Base-by-base conservation (phyloP, 371 early-diverging fungal species). In the Mucor indicus region DNA sequence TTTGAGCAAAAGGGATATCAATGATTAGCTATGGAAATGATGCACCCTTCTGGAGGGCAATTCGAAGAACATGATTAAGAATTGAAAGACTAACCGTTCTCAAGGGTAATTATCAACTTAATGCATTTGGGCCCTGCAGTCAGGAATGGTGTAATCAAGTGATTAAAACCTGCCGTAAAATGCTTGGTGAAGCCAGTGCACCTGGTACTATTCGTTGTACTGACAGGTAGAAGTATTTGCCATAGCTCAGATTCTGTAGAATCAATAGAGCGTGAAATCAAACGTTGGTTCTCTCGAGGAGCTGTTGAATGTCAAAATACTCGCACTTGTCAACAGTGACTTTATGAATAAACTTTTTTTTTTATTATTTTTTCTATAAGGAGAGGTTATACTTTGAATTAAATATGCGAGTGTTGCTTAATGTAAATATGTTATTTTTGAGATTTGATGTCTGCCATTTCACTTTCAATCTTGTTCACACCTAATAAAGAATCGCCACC, bases 131-230 rank as follows among this genome's bases (percentile, higher is more conserved):
- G 93, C 50, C 89, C 91, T 48, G 95, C 95, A 57, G 88, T 95
- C 53, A n/a, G 91, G 81, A 63, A 87, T 84, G 86, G 90, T 98
- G 99, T 53, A 93, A 96, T 83, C 84, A 88, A 48, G 97, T 84
- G 49, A 97, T 99, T 75, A 89, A 89, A 80, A 85, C 87, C 62
- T 96, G 96, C 55, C 93, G 99, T 73, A 79, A 79, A 50, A 80
- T 99, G 76, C 86, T 99, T 53, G 99, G 99, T 60, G 92, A 83
- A 72, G 89, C 90, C 79, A 91, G 94, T 50, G 82, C 79, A 48
- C 91, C 96, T 53, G 99, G 99, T 60, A 96, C 98, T 77, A 99
- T 99, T 84, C 92, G 99, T 75, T 98, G 98, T 62, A 98, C 93
- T 92, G 50, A 86, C 87, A 33, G 89, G 91, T 38, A 83, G 86